These are phyloP conservation scores for Cenchrus fungigraminus DNA, from an alignment of 176 grass and related monocot species.

Conservation along the genomic window DNA sequence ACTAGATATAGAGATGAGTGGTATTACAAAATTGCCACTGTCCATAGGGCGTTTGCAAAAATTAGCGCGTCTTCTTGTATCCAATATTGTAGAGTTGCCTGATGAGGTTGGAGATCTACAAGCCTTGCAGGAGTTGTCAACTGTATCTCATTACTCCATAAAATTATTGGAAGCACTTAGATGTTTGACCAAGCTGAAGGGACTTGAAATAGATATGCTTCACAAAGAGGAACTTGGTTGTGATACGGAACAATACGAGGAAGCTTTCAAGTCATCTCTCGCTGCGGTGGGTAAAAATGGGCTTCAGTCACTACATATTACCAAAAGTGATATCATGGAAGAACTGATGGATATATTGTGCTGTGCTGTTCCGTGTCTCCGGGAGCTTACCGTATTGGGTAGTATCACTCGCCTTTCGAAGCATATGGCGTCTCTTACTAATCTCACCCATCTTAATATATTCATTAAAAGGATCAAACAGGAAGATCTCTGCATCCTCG, in stretches of 20 bases:
- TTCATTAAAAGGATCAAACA: background rate
- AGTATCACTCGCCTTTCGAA: background rate
- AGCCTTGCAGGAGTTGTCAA: background rate
- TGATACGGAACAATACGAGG: background rate
- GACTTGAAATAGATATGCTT: fast-evolving
- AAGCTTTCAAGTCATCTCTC: background rate
- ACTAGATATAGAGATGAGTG: background rate
- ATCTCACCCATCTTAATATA: background rate
- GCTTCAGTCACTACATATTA: background rate
- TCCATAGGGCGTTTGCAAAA: background rate
- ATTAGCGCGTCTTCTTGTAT: background rate
- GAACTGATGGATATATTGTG: background rate
- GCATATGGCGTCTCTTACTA: background rate
- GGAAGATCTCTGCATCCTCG: background rate
- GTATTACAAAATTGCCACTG: background rate
- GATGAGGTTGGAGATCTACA: background rate
- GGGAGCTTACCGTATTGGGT: background rate
- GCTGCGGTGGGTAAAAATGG: background rate
- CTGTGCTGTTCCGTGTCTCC: background rate
- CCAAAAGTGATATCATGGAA: background rate
- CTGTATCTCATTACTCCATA: background rate
- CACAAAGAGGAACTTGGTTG: background rate
- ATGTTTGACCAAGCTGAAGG: background rate
- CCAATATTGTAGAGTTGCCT: fast-evolving
- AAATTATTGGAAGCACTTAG: background rate